A percentile compares a stretch with the other conserved stretches of the same genome.
These are phyloP conservation scores for Colletotrichum sp. DNA, from an alignment of 2,329 filamentous ascomycete genomes.

Conservation along the genomic window DNA sequence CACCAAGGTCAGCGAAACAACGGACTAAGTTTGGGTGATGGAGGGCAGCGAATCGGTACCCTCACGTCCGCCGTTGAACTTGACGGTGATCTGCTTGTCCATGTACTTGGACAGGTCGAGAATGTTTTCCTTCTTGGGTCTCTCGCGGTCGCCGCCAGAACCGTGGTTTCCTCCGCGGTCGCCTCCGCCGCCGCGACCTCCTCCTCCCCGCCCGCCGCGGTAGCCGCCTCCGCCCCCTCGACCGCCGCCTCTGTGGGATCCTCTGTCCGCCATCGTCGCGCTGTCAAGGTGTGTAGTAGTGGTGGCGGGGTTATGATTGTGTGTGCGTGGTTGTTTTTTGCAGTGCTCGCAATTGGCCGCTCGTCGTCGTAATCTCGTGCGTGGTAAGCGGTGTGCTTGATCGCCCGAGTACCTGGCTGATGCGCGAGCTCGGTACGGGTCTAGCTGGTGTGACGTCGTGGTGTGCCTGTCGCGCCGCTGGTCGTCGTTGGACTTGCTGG, in stretches of 20 bases:
- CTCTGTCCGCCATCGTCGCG: conserved; percentile 56
- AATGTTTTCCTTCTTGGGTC: conserved; percentile 98
- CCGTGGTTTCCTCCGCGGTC: conserved; percentile 33
- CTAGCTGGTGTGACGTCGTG: not conserved
- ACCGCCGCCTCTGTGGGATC: conserved; percentile 50
- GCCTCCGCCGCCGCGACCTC: conserved; percentile 39
- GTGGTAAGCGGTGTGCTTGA: not conserved
- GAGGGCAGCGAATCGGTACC: conserved; percentile 42
- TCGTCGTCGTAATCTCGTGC: not conserved
- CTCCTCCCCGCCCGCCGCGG: conserved; percentile 52
- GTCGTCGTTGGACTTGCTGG: not conserved
- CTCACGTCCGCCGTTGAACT: conserved; percentile 94
- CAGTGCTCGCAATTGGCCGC: not conserved
- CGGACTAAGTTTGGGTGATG: not conserved
- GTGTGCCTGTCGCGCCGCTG: conserved; percentile 7
- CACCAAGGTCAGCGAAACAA: not conserved
- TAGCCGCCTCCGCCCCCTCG: conserved; percentile 50
- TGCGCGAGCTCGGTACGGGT: not conserved
- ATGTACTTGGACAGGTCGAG: conserved; percentile 94
- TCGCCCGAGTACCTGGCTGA: not conserved
- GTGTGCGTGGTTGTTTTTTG: not conserved
- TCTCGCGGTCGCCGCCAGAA: conserved; percentile 58
- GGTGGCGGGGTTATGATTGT: not conserved
- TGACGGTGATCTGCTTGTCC: conserved; percentile 94
- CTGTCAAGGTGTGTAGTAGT: conserved; percentile 1